Percentiles rank a stretch among this genome's conserved stretches.
phyloP scores from a whole-genome alignment of 225 moss, liverwort and hornwort species.

The Thuidium tamariscinum region DNA sequence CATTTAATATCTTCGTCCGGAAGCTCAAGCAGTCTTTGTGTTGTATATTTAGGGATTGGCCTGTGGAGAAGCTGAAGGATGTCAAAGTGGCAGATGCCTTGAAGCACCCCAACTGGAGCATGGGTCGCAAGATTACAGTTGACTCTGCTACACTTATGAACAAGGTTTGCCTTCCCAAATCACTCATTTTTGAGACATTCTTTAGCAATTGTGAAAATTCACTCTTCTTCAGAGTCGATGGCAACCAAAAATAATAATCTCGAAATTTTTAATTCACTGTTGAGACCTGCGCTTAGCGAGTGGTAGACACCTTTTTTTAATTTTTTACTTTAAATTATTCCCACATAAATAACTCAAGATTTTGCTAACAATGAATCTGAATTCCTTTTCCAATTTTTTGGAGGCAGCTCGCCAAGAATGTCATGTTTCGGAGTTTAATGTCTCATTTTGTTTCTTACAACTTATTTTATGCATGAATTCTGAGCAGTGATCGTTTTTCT shows the following conservation, averaged over 20 bases:
- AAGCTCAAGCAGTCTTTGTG: not conserved
- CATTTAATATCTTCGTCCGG: not conserved
- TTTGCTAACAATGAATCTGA: not conserved
- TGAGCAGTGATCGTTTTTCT: not conserved
- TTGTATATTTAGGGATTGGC: constrained; percentile 66
- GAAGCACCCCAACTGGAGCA: constrained; percentile 98
- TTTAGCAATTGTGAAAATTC: not conserved
- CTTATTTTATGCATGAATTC: not conserved
- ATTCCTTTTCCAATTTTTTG: not conserved
- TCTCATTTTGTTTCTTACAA: not conserved
- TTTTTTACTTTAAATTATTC: not conserved
- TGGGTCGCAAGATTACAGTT: constrained; percentile 96
- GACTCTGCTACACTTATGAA: constrained; percentile 98
- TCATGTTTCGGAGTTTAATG: not conserved
- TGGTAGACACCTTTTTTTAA: not conserved
- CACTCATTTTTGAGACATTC: not conserved
- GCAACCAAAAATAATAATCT: not conserved
- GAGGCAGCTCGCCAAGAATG: not conserved
- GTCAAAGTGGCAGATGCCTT: constrained; percentile 95
- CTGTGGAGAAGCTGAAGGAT: constrained; percentile 80
- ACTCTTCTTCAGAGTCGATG: not conserved
- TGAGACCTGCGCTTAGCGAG: not conserved
- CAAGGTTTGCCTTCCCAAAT: constrained; percentile 37
- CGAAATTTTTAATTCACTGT: not conserved
- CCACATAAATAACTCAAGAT: not conserved